phyloP scores from a whole-genome alignment of 2,329 filamentous ascomycete genomes.

The Diaporthe nobilis region DNA sequence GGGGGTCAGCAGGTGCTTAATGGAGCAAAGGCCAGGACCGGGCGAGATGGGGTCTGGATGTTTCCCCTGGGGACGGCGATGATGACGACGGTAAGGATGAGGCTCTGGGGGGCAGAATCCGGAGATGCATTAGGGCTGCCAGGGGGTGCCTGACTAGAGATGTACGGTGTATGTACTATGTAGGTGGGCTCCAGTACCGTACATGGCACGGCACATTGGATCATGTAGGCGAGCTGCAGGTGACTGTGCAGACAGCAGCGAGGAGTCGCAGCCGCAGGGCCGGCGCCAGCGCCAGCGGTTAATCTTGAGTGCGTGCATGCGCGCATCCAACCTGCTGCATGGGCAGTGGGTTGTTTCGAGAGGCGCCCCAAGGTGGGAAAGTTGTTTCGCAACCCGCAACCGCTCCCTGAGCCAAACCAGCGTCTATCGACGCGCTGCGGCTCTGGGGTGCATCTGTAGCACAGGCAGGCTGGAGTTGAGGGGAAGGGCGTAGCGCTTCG shows the following conservation, averaged over 20 bases:
- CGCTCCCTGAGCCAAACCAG: not conserved
- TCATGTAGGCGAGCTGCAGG: constrained; percentile 24
- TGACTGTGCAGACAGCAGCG: constrained; percentile 28
- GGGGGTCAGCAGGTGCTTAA: not conserved
- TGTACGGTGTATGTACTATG: not conserved
- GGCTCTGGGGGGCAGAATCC: constrained; percentile 25
- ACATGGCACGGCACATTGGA: not conserved
- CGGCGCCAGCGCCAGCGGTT: constrained; percentile 20
- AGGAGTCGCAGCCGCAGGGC: not conserved
- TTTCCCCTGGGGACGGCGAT: not conserved
- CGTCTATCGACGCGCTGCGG: not conserved
- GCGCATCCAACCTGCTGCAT: not conserved
- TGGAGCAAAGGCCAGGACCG: not conserved
- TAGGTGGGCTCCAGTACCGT: not conserved
- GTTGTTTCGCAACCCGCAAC: constrained; percentile 1
- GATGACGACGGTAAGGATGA: not conserved
- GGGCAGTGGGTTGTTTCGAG: not conserved
- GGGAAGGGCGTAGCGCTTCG: constrained; percentile 7
- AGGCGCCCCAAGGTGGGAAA: not conserved
- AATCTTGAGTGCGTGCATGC: not conserved
- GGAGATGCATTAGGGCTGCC: constrained; percentile 33
- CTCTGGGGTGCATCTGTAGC: not conserved
- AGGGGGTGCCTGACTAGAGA: constrained; percentile 14
- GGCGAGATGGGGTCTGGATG: not conserved
- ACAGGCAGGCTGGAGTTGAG: not conserved